A percentile compares a stretch with the other conserved stretches of the same genome.
Conservation (phyloP, 1,284 basidiomycete genomes). For the Ceratobasidium sp. region DNA sequence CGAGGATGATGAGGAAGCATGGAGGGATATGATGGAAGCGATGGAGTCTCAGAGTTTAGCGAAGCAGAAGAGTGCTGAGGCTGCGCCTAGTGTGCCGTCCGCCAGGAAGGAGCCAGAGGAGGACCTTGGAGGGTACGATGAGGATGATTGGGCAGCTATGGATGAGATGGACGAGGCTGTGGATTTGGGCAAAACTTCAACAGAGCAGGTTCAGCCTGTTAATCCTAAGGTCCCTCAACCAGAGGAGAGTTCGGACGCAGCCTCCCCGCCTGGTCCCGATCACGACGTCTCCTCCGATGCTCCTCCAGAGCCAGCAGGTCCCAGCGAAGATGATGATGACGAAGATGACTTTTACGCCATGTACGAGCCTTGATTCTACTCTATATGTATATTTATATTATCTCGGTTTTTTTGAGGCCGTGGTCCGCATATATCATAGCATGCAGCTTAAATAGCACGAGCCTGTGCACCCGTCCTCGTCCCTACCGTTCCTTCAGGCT, state of each 20-base stretch:
- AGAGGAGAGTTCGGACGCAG: not conserved
- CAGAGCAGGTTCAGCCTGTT: not conserved
- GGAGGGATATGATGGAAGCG: constrained; percentile 75
- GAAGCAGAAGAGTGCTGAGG: constrained; percentile 11
- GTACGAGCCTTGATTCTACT: constrained; percentile 32
- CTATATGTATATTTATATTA: not conserved
- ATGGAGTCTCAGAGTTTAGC: constrained; percentile 57
- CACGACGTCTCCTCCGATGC: constrained; percentile 37
- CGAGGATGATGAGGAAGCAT: constrained; percentile 69
- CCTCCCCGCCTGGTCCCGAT: constrained; percentile 4
- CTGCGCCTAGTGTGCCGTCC: not conserved
- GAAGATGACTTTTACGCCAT: constrained; percentile 37
- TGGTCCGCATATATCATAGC: not conserved
- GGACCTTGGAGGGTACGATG: constrained; percentile 23
- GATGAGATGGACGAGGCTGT: constrained; percentile 45
- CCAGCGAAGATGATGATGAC: constrained; percentile 36
- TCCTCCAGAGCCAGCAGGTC: constrained; percentile 21
- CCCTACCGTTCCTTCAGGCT: too few species aligned
- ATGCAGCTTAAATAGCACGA: not conserved
- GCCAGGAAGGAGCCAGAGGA: not conserved
- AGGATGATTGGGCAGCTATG: constrained; percentile 42
- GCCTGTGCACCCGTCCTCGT: not conserved
- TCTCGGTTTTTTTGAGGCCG: not conserved
- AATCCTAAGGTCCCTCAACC: not conserved
- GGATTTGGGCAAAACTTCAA: not conserved